Evolutionary conservation across 192 early-diverging fungal genomes (phyloP), one percentile per base, ranked within the genome.

Genomic region (Thamnidium elegans): DNA sequence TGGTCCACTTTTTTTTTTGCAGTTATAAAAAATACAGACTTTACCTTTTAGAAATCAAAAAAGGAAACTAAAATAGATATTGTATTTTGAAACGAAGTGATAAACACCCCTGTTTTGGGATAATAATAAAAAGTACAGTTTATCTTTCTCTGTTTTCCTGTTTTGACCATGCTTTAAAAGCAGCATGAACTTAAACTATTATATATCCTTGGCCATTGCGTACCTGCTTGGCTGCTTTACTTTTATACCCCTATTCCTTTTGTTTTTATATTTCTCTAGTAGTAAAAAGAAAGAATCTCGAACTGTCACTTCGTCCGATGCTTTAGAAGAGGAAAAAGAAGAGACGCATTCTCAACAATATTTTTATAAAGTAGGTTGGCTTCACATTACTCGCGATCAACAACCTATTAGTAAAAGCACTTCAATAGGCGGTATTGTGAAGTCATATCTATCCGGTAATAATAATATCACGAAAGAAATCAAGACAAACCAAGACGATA

Each of bases 141-240:
- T 15, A n/a, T 32, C 31, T 32, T 32, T 55, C 31, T 30, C 30
- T 54, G 19, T 21, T 54, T 54, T 23, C 9, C 20, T 53, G 19
- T 14, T 26, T 10, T 36, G n/a, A 32, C 15, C 31, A 32, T 55
- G 14, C 30, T 14, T 10, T 17, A 31, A 7, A 3, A 54, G 2
- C 54, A 55, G 31, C 11, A 55, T 55, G 15, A 36, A n/a, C 1
- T 34, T 32, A 7, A 34, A 34, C 19, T 36, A 59, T 19, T 59
- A 21, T 17, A 15, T 61, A 9, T 48, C 74, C 0, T 66, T 68
- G 48, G 39, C 70, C 1, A 62, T 73, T 50, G 72, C 69, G n/a
- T 79, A 79, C 50, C 17, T 79, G 9, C 58, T 79, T 44, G 78
- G 78, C 21, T 74, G 78, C 19, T 26, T 79, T 32, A 76, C 78